Evolutionary conservation across 2,329 filamentous ascomycete species (phyloP).

Genomic region (Neonectria hederae): DNA sequence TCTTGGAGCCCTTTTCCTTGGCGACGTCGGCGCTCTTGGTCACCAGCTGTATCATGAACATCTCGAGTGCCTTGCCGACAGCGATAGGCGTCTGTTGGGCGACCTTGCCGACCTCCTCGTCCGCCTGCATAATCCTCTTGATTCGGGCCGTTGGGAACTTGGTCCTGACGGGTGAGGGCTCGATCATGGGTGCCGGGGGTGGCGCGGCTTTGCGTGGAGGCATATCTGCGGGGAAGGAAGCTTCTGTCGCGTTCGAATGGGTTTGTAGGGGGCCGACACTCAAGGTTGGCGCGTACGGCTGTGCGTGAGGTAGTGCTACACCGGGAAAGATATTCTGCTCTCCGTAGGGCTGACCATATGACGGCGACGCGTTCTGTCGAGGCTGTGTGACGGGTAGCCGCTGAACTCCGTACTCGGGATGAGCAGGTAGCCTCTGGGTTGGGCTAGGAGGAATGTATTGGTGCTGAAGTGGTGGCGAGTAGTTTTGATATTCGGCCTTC

Average conservation of each 20-base stretch:
- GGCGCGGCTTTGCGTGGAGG: conserved; percentile 48
- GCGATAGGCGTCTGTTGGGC: conserved; percentile 97
- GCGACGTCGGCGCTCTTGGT: conserved; percentile 88
- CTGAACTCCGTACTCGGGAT: conserved; percentile 22
- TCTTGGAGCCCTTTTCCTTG: conserved; percentile 82
- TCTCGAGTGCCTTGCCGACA: conserved; percentile 92
- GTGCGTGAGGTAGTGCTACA: conserved; percentile 26
- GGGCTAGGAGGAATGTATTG: conserved; percentile 27
- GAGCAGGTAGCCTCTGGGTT: conserved; percentile 15
- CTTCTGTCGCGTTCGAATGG: conserved; percentile 20
- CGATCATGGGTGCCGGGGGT: conserved; percentile 55
- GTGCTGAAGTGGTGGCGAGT: conserved; percentile 35
- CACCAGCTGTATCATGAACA: conserved; percentile 97
- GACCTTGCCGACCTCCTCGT: conserved; percentile 98
- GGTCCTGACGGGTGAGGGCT: conserved; percentile 81
- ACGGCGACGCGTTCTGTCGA: conserved; percentile 31
- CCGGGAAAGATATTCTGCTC: conserved; percentile 25
- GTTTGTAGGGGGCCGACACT: conserved; percentile 17
- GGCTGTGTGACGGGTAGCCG: conserved; percentile 16
- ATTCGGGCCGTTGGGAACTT: conserved; percentile 98
- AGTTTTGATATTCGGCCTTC: conserved; percentile 37
- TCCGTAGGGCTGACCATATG: conserved; percentile 26
- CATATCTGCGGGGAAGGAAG: conserved; percentile 42
- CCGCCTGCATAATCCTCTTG: conserved; percentile 99
- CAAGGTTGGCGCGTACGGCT: conserved; percentile 27